Evolutionary conservation across 192 early-diverging fungal species (phyloP).

Genomic region (Linnemannia hyalina): DNA sequence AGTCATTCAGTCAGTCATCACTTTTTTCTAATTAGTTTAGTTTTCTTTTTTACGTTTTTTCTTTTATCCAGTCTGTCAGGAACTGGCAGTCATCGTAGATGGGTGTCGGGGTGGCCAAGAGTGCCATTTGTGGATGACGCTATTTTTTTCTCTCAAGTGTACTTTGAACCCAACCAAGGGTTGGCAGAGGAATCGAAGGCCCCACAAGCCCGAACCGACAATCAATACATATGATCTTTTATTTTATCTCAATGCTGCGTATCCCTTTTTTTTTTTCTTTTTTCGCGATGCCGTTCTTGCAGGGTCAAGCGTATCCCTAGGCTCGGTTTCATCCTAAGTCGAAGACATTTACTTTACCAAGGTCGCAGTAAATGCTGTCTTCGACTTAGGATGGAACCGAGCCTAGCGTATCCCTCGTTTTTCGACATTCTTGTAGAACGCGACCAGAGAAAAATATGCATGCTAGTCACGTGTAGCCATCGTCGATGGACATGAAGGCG

Average conservation of each 20-base stretch:
- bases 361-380: no score
- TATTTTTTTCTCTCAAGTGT: neutral
- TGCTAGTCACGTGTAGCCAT: neutral
- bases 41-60: neutral
- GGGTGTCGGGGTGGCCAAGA: constrained; percentile 2
- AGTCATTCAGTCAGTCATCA: neutral
- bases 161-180: neutral
- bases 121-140: neutral
- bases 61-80: neutral
- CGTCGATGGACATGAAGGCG: neutral
- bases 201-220: neutral
- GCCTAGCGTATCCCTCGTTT: no score
- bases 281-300: neutral
- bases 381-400: no score
- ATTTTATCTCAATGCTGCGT: neutral
- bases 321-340: no score
- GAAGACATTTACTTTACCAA: no score
- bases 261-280: neutral
- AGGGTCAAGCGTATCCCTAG: no score
- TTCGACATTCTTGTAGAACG: no score
- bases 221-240: neutral
- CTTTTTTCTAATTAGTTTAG: neutral
- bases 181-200: neutral
- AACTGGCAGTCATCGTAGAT: neutral
- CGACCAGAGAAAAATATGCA: neutral